These are phyloP conservation scores for Pseudogymnoascus sp. DNA, from an alignment of 2,329 filamentous ascomycete genomes.

Conservation along the genomic window DNA sequence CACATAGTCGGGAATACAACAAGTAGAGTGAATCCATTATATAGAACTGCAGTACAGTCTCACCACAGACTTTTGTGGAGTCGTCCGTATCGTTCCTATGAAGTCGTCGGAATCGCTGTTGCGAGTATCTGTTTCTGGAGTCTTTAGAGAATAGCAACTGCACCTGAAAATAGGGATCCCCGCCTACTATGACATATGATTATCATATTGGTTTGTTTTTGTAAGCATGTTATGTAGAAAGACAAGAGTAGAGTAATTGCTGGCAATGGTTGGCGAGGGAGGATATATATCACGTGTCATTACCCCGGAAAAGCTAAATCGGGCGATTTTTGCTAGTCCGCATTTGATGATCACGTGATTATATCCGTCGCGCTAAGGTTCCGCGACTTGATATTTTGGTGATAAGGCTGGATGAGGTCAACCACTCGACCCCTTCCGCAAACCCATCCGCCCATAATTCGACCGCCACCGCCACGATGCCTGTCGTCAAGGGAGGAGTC, in stretches of 20 bases:
- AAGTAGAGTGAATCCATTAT: neutral
- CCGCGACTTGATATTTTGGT: conserved; percentile 10
- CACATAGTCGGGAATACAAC: neutral
- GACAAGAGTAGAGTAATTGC: neutral
- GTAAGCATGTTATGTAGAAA: neutral
- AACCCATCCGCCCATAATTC: conserved; percentile 7
- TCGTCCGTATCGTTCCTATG: neutral
- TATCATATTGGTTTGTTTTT: neutral
- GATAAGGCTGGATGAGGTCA: conserved; percentile 10
- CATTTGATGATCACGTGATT: neutral
- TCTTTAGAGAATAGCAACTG: neutral
- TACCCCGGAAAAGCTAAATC: conserved; percentile 4
- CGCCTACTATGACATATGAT: neutral
- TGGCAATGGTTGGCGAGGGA: neutral
- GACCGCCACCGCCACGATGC: conserved; percentile 45
- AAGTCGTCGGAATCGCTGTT: neutral
- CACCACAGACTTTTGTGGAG: neutral
- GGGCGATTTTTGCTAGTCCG: neutral
- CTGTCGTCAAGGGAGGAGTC: conserved; percentile 67
- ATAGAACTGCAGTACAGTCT: neutral
- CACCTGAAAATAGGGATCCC: neutral
- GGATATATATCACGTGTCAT: neutral
- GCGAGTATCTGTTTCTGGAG: neutral
- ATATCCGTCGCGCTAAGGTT: neutral
- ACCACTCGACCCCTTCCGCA: neutral